A percentile compares a stretch with the other conserved stretches of the same genome.
Conservation (phyloP, 768 basidiomycete species). For the Phallus indusiatus region DNA sequence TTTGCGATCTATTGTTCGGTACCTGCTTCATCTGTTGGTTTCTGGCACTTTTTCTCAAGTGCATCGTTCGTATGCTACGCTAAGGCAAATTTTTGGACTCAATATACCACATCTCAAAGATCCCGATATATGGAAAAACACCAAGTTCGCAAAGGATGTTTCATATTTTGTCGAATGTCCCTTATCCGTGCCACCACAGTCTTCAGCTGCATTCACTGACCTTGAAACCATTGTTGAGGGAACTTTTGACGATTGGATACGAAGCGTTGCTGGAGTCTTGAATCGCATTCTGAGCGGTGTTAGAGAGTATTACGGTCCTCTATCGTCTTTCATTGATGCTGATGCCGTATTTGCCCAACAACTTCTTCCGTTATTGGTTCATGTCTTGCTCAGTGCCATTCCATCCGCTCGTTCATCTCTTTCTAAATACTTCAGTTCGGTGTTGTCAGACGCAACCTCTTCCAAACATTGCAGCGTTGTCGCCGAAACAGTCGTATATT, state of each 20-base stretch:
- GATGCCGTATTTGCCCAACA: slow-evolving; percentile 53
- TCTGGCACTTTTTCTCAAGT: slow-evolving; percentile 38
- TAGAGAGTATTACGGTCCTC: slow-evolving; percentile 60
- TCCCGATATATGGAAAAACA: slow-evolving; percentile 23
- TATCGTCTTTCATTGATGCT: slow-evolving; percentile 46
- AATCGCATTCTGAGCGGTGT: slow-evolving; percentile 44
- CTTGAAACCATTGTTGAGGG: slow-evolving; percentile 29
- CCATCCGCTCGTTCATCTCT: slow-evolving; percentile 24
- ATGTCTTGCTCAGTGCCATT: slow-evolving; percentile 42
- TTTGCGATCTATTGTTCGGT: slow-evolving; percentile 39
- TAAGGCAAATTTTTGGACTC: slow-evolving; percentile 47
- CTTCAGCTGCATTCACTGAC: slow-evolving; percentile 21
- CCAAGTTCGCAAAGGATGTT: slow-evolving; percentile 36
- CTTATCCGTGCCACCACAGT: slow-evolving; percentile 16
- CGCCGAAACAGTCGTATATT: slow-evolving; percentile 69
- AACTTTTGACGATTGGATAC: slow-evolving; percentile 58
- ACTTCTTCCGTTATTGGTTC: slow-evolving; percentile 67
- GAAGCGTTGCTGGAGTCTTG: slow-evolving; percentile 44
- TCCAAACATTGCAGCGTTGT: slow-evolving; percentile 42
- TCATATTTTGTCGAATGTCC: slow-evolving; percentile 35
- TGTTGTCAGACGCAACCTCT: slow-evolving; percentile 35
- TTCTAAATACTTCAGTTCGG: slow-evolving; percentile 43
- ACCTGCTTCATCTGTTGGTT: slow-evolving; percentile 51
- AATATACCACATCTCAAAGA: slow-evolving; percentile 22
- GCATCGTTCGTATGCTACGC: slow-evolving; percentile 51